Evolutionary conservation across 768 basidiomycete genomes (phyloP).

Genomic region (Pleurotus tuber-regium): DNA sequence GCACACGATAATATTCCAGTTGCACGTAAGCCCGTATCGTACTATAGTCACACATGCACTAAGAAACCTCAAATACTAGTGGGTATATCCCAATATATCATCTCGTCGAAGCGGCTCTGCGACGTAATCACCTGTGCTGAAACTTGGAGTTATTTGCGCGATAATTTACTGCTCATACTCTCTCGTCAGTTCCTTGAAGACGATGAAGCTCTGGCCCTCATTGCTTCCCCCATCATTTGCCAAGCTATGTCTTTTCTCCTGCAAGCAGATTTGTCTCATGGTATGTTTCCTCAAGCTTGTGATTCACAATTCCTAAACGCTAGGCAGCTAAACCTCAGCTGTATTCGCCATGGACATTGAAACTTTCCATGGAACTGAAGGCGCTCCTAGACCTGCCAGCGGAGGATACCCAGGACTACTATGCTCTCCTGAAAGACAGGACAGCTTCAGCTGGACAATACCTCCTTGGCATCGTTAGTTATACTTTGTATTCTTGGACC

Average conservation of each 20-base stretch:
- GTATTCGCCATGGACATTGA: conserved; percentile 51
- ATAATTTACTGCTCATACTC: conserved; percentile 45
- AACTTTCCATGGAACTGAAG: conserved; percentile 38
- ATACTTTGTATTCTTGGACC: neutral
- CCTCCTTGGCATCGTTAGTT: conserved; percentile 27
- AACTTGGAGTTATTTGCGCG: conserved; percentile 53
- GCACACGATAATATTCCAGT: conserved; percentile 31
- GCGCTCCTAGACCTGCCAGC: conserved; percentile 20
- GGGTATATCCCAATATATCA: conserved; percentile 44
- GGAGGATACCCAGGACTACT: conserved; percentile 20
- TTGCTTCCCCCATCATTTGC: conserved; percentile 50
- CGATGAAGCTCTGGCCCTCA: conserved; percentile 48
- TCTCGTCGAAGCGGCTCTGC: conserved; percentile 21
- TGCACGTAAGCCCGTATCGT: conserved; percentile 35
- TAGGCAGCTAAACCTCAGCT: conserved; percentile 19
- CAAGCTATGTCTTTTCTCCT: conserved; percentile 43
- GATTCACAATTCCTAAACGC: no score
- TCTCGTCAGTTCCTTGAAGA: conserved; percentile 41
- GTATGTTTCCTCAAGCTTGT: no score
- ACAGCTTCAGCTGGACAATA: conserved; percentile 22
- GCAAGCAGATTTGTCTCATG: conserved; percentile 17
- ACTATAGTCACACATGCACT: neutral
- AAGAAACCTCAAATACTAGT: conserved; percentile 28
- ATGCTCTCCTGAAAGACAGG: conserved; percentile 26
- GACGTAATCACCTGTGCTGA: conserved; percentile 44